These are phyloP conservation scores for Sphagnum tenellum DNA, from an alignment of 225 moss, liverwort and hornwort species.

Conservation along the genomic window DNA sequence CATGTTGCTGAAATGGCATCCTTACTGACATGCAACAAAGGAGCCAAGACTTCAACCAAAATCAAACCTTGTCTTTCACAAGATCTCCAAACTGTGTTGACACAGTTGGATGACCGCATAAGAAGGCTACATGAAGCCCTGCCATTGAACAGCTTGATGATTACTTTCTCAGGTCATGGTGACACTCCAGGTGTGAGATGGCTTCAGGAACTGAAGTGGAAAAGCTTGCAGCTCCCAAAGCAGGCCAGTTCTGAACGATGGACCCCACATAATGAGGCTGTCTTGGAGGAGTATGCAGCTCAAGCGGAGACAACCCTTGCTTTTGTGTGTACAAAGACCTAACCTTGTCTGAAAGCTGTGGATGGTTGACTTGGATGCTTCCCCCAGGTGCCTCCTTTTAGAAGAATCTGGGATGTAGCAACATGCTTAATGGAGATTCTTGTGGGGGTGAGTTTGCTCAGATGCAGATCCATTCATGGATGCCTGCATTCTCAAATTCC, in stretches of 20 bases:
- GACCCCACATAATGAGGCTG: slow-evolving; percentile 36
- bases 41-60: neutral
- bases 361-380: too few relatives aligned
- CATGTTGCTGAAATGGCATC: slow-evolving; percentile 68
- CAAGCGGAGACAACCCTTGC: slow-evolving; percentile 70
- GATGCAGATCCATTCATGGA: too few relatives aligned
- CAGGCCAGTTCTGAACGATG: slow-evolving; percentile 22
- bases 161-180: slow-evolving; percentile 72
- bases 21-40: slow-evolving; percentile 53
- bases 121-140: slow-evolving; percentile 59
- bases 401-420: too few relatives aligned
- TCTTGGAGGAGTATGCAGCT: slow-evolving; percentile 60
- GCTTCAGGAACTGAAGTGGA: slow-evolving; percentile 56
- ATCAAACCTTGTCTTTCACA: neutral
- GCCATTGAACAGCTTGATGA: slow-evolving; percentile 56
- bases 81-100: slow-evolving; percentile 35
- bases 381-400: too few relatives aligned
- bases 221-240: slow-evolving; percentile 22
- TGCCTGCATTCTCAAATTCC: too few relatives aligned
- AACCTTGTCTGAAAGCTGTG: too few relatives aligned
- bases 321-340: slow-evolving; percentile 63
- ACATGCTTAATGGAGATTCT: too few relatives aligned
- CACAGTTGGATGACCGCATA: slow-evolving; percentile 40
- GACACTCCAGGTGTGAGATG: slow-evolving; percentile 62
- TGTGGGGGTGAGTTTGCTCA: too few relatives aligned